phyloP scores from a whole-genome alignment of 2,329 filamentous ascomycete species.

The Nothophaeocryptopus gaeumannii region DNA sequence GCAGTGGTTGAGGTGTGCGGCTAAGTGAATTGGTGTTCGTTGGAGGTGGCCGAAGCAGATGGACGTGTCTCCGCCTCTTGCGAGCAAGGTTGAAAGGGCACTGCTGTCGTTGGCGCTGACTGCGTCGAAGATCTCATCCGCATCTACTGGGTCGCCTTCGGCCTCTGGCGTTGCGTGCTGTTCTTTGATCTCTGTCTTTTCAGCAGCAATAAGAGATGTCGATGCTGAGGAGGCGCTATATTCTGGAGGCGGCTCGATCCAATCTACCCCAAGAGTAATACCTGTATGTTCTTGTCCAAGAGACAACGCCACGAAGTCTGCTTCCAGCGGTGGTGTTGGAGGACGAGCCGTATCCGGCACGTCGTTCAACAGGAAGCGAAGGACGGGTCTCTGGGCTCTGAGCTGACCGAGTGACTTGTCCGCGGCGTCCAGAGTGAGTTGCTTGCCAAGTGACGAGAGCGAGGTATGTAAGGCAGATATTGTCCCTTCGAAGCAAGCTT shows the following conservation, averaged over 20 bases:
- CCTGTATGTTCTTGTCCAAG: constrained; percentile 15
- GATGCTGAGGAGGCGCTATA: constrained; percentile 23
- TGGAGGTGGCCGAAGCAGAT: constrained; percentile 24
- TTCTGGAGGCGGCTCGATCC: constrained; percentile 32
- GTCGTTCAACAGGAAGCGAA: constrained; percentile 22
- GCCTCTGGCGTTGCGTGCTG: constrained; percentile 6
- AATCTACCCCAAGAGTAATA: constrained; percentile 26
- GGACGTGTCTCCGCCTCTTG: constrained; percentile 15
- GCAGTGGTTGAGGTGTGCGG: constrained; percentile 29
- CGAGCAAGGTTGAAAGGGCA: constrained; percentile 21
- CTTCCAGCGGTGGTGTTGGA: constrained; percentile 21
- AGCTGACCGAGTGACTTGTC: constrained; percentile 19
- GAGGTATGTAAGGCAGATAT: constrained; percentile 8
- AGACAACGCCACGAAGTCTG: constrained; percentile 1
- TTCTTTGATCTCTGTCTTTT: constrained; percentile 20
- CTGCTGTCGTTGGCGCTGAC: constrained; percentile 23
- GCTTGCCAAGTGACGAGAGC: constrained; percentile 2
- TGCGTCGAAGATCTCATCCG: constrained; percentile 25
- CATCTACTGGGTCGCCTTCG: constrained; percentile 12
- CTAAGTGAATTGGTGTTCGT: constrained; percentile 31
- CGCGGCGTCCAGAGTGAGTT: not conserved
- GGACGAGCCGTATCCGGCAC: not conserved
- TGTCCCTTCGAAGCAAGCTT: constrained; percentile 16
- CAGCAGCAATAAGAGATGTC: constrained; percentile 4
- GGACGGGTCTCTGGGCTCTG: constrained; percentile 19